A percentile compares a stretch with the other conserved stretches of the same genome.
Conservation (phyloP, 179 eudicot species). For the Actinidia chinensis region DNA sequence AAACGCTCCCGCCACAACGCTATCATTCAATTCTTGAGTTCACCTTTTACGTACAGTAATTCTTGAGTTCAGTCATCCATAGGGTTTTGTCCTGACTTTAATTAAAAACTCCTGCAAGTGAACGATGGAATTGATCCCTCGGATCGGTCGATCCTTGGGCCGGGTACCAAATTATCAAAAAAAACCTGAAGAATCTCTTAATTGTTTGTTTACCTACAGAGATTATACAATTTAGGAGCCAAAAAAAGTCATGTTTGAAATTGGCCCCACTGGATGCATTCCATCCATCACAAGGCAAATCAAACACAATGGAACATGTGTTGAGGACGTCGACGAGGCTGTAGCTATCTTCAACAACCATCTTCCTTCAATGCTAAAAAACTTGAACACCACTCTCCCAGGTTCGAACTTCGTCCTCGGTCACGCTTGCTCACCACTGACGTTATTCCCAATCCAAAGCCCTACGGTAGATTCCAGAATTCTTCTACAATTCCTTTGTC, state of each 20-base stretch:
- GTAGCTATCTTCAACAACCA: conserved; percentile 44
- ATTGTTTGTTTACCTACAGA: conserved; percentile 33
- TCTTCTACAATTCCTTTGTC: background rate
- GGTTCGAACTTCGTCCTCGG: conserved; percentile 56
- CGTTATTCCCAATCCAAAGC: conserved; percentile 37
- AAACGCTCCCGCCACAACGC: too few species aligned
- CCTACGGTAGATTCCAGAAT: background rate
- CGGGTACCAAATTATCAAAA: background rate
- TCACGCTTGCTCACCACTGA: conserved; percentile 48
- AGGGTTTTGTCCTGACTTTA: too few species aligned
- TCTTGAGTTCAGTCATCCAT: too few species aligned
- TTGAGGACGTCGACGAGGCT: conserved; percentile 44
- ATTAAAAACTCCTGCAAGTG: too few species aligned
- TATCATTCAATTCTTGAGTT: too few species aligned
- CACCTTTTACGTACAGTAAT: background rate
- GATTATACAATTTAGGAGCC: conserved; percentile 53
- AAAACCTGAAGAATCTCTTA: background rate
- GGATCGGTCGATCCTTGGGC: too few species aligned
- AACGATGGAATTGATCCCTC: too few species aligned
- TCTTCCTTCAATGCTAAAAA: conserved; percentile 40
- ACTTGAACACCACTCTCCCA: conserved; percentile 42
- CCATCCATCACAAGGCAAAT: conserved; percentile 36
- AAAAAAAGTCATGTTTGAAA: conserved; percentile 58
- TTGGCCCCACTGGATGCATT: conserved; percentile 73
- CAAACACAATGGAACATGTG: conserved; percentile 43